A percentile compares a stretch with the other conserved stretches of the same genome.
These are phyloP conservation scores for Pichia cephalocereana DNA, from an alignment of 805 yeast species.

Conservation along the genomic window DNA sequence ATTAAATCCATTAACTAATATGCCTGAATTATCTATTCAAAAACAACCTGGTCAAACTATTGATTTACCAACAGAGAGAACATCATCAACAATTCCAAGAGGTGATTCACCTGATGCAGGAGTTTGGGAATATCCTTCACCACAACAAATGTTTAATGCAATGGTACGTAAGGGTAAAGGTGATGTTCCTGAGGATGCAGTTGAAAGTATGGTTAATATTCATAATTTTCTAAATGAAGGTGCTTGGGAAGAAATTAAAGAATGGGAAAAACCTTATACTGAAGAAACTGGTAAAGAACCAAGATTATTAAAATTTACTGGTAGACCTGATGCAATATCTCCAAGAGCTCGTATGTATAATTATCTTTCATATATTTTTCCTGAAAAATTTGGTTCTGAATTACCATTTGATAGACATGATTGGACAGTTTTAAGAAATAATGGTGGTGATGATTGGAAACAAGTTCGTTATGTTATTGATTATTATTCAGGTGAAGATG, in stretches of 20 bases:
- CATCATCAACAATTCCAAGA: constrained; percentile 78
- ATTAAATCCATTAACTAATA: constrained; percentile 78
- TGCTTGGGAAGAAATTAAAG: constrained; percentile 89
- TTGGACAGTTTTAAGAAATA: constrained; percentile 84
- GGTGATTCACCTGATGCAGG: constrained; percentile 60
- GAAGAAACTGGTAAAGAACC: constrained; percentile 50
- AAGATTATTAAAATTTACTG: constrained; percentile 76
- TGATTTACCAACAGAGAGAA: constrained; percentile 73
- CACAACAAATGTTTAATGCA: constrained; percentile 98
- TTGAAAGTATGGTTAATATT: constrained; percentile 92
- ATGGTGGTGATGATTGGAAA: constrained; percentile 45
- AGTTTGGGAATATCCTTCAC: constrained; percentile 97
- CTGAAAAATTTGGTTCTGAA: constrained; percentile 58
- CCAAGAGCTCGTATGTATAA: constrained; percentile 77
- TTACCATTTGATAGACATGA: constrained; percentile 98
- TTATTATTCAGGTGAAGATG: constrained; percentile 88
- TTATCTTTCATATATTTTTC: constrained; percentile 58
- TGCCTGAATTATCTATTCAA: constrained; percentile 64
- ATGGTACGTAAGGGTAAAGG: constrained; percentile 93
- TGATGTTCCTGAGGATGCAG: constrained; percentile 90
- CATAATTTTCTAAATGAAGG: constrained; percentile 96
- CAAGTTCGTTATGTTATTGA: constrained; percentile 89
- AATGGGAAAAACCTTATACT: constrained; percentile 81
- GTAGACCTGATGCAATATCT: constrained; percentile 78
- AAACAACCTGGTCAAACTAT: constrained; percentile 74